phyloP scores from a whole-genome alignment of 1,139 yeast genomes.

The Protomyces lactucae-debilis region DNA sequence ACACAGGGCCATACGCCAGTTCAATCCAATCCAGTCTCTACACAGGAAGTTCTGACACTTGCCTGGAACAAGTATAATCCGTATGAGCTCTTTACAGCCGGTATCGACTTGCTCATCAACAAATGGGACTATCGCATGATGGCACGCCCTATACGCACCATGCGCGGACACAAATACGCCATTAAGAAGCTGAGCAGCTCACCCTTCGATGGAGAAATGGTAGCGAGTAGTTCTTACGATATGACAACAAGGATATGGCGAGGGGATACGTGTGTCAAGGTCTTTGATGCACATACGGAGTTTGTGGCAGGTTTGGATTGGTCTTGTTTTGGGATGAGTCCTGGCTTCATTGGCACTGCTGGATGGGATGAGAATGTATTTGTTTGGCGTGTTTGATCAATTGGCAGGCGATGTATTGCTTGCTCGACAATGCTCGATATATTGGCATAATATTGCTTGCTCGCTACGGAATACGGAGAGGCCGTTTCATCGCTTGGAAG shows the following conservation, averaged over 20 bases:
- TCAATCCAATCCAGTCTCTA: conserved; percentile 67
- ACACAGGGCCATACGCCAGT: conserved; percentile 60
- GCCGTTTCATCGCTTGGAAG: too few species aligned
- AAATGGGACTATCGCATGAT: conserved; percentile 86
- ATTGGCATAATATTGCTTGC: too few species aligned
- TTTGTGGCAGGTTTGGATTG: conserved; percentile 95
- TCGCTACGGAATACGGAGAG: too few species aligned
- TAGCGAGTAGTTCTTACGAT: conserved; percentile 79
- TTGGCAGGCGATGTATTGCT: too few species aligned
- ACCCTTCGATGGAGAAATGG: conserved; percentile 70
- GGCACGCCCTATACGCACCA: conserved; percentile 61
- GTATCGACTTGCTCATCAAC: conserved; percentile 78
- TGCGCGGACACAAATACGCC: conserved; percentile 85
- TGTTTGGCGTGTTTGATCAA: conserved; percentile 67
- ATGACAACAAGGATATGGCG: conserved; percentile 88
- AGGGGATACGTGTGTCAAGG: conserved; percentile 49
- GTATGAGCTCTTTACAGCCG: conserved; percentile 74
- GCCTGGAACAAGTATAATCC: conserved; percentile 90
- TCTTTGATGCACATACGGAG: conserved; percentile 72
- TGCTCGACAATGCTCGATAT: too few species aligned
- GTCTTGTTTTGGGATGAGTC: conserved; percentile 84
- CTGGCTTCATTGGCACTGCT: conserved; percentile 90
- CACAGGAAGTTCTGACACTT: conserved; percentile 70
- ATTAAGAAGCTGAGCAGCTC: conserved; percentile 80
- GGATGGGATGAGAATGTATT: conserved; percentile 97